Evolutionary conservation across 2,329 filamentous ascomycete genomes (phyloP), one percentile per base, ranked within the genome.

Genomic region (Fusarium burgessii): DNA sequence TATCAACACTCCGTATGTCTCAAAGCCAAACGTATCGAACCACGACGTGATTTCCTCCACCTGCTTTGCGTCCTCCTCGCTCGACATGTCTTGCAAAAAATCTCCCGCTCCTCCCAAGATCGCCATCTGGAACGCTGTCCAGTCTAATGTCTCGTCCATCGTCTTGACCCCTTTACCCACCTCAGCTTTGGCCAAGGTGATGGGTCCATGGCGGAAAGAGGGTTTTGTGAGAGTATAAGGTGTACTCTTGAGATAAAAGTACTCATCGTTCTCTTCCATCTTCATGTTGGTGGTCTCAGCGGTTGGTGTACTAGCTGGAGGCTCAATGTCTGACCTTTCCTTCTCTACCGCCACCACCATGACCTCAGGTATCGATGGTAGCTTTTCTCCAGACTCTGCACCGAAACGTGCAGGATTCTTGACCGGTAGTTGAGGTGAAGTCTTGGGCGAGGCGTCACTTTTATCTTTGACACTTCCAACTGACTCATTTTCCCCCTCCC

Each of bases 81-180:
- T 85, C 81, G 58, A 75, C 66, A 58, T 68, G 70, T 86, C 86
- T 20, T 80, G 79, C 55, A 83, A 81, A 46, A 87, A 81, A 69
- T 88, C 87, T 33, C 85, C 86, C 4, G 86, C 85, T 8, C 86
- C 87, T 43, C 88, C 88, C 0, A 87, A 79, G 52, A 90, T 89
- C 18, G 89, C 88, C 84, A 90, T 89, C 78, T 91, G 89, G 75
- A 90, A 91, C 6, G 88, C 88, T 9, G 86, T 89, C 88, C 88
- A 90, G 80, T 91, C 88, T 6, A 90, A 78, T 12, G 82, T 84
- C 20, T 78, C 86, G 54, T 88, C 87, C 33, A 81, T 80, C 23
- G 77, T 79, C 62, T 80, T 82, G 60, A 78, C 70, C 27, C 80
- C 78, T 13, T 74, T 80, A 25, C 77, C 71, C 11, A 83, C 74